Evolutionary conservation across 1,284 basidiomycete species (phyloP).

Genomic region (Moesziomyces sp.): DNA sequence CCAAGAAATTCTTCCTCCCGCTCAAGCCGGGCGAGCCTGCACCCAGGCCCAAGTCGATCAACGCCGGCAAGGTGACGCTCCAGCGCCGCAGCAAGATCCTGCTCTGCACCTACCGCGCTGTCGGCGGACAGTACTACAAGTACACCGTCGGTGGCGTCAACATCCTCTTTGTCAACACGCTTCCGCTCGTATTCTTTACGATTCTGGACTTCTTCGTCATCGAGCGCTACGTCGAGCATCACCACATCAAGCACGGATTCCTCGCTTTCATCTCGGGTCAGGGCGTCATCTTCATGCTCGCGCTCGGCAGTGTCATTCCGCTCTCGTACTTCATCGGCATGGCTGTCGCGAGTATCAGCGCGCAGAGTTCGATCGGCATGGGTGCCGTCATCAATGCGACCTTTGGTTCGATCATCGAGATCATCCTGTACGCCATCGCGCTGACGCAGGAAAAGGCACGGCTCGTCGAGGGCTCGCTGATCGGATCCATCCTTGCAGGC

Average conservation of each 20-base stretch:
- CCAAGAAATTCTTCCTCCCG: conserved; percentile 51
- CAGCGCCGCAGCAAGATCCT: conserved; percentile 76
- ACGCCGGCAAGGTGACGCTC: conserved; percentile 70
- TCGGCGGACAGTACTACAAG: conserved; percentile 95
- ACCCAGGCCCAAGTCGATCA: conserved; percentile 68
- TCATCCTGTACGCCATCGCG: conserved; percentile 91
- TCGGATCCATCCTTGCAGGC: conserved; percentile 91
- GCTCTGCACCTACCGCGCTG: conserved; percentile 92
- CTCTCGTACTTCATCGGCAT: conserved; percentile 99
- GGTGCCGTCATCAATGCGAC: conserved; percentile 99
- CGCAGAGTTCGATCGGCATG: conserved; percentile 98
- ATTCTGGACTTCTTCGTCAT: conserved; percentile 92
- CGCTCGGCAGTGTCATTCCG: conserved; percentile 91
- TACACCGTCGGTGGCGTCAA: conserved; percentile 99
- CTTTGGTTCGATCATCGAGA: conserved; percentile 97
- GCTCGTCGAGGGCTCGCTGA: conserved; percentile 95
- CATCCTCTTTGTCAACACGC: conserved; percentile 95
- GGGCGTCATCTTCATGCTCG: conserved; percentile 83
- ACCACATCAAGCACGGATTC: conserved; percentile 73
- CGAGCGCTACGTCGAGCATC: conserved; percentile 76
- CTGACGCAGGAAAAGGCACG: conserved; percentile 88
- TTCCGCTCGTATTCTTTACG: conserved; percentile 93
- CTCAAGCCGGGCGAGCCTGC: conserved; percentile 69
- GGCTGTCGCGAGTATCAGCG: conserved; percentile 98
- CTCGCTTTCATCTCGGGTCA: conserved; percentile 79